A percentile compares a stretch with the other conserved stretches of the same genome.
Evolutionary conservation across 2,329 filamentous ascomycete species (phyloP).

Genomic region (Colletotrichum nymphaeae): DNA sequence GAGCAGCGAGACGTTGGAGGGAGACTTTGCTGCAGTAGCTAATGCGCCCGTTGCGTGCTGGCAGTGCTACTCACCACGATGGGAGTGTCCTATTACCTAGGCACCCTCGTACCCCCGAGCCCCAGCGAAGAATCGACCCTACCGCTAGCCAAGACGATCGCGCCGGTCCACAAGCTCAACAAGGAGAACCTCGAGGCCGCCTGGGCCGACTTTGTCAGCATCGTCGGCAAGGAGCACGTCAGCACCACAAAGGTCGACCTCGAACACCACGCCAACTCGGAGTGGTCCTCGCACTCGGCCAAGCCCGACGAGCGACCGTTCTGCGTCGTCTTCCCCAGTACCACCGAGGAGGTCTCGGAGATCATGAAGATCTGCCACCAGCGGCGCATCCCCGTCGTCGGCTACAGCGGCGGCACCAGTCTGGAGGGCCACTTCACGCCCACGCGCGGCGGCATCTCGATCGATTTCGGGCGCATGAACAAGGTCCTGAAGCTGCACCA

Average conservation of each 20-base stretch:
- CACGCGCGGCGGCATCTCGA: conserved; percentile 83
- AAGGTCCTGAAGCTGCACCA: conserved; percentile 82
- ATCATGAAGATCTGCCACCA: conserved; percentile 91
- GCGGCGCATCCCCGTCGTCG: conserved; percentile 85
- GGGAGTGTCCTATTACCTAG: conserved; percentile 67
- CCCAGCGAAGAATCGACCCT: conserved; percentile 67
- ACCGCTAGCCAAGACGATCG: conserved; percentile 61
- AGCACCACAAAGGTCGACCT: conserved; percentile 69
- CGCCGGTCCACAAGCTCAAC: conserved; percentile 68
- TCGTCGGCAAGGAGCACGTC: conserved; percentile 74
- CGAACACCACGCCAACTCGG: conserved; percentile 67
- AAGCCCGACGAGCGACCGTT: conserved; percentile 65
- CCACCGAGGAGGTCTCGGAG: conserved; percentile 84
- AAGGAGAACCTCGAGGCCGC: conserved; percentile 75
- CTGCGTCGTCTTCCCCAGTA: conserved; percentile 80
- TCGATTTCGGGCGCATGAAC: conserved; percentile 90
- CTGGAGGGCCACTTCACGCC: conserved; percentile 90
- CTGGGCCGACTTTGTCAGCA: conserved; percentile 75
- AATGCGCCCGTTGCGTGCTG: background rate
- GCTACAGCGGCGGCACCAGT: conserved; percentile 88
- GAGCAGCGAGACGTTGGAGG: background rate
- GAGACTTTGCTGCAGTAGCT: background rate
- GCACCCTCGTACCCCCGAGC: conserved; percentile 64
- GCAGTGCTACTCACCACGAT: conserved; percentile 65
- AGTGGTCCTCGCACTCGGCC: conserved; percentile 71